Evolutionary conservation across 2,329 filamentous ascomycete species (phyloP).

Genomic region (Fulvia fulva): DNA sequence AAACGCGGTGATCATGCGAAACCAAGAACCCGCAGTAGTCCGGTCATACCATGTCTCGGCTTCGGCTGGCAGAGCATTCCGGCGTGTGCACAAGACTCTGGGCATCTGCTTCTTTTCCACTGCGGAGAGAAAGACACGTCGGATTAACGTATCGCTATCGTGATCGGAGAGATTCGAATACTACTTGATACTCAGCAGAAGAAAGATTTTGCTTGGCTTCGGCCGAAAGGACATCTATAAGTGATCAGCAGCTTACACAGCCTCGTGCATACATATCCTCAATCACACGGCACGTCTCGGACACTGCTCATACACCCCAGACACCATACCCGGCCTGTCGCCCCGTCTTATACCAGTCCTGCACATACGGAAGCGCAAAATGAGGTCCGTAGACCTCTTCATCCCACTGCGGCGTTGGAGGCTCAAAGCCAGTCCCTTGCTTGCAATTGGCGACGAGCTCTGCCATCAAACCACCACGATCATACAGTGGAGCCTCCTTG

Average conservation of each 20-base stretch:
- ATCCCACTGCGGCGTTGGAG: slow-evolving; percentile 24
- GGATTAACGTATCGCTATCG: too few species aligned
- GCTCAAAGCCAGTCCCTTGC: slow-evolving; percentile 24
- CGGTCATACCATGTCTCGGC: not conserved
- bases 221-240: not conserved
- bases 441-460: slow-evolving; percentile 23
- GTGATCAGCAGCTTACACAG: not conserved
- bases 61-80: not conserved
- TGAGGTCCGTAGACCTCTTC: slow-evolving; percentile 27
- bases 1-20: not conserved
- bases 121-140: too few species aligned
- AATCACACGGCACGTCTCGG: not conserved
- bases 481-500: slow-evolving; percentile 19
- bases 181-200: not conserved
- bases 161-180: not conserved
- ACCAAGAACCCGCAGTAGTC: not conserved
- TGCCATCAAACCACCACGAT: slow-evolving; percentile 22
- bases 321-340: slow-evolving; percentile 22
- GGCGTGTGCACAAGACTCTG: not conserved
- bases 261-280: not conserved
- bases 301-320: slow-evolving; percentile 16
- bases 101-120: not conserved
- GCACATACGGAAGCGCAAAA: slow-evolving; percentile 25
- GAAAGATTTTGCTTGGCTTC: not conserved
- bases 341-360: slow-evolving; percentile 24